Evolutionary conservation across 2,329 filamentous ascomycete genomes (phyloP), one percentile per base, ranked within the genome.

Genomic region (Sarocladium oryzae): DNA sequence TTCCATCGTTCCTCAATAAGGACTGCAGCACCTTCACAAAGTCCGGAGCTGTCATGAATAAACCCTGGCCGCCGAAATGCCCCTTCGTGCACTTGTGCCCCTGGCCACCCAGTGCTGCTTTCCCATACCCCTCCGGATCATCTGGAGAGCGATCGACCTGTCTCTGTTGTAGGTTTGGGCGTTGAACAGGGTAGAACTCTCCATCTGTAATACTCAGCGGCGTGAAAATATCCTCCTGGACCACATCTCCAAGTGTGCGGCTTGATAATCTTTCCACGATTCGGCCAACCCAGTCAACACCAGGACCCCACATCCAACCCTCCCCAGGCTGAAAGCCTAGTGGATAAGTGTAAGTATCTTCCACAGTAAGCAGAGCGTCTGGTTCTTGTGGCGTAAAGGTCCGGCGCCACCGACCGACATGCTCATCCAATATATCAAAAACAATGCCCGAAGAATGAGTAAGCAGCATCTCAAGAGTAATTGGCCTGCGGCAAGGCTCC

Each of bases 261-360:
- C 69, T 69, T 0, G 74, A 75, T 0, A 75, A 57, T 0, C 69
- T 63, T 56, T 80, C 77, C 1, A 81, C 66, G 1, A 80, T 63
- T 1, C 69, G 66, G 2, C 78, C 77, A 0, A 71, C 73, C 77
- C 76, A 81, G 62, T 82, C 78, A 1, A 75, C 58, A 1, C 70
- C 67, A 1, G 68, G 56, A 0, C 75, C 70, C 54, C 81, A 81
- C 55, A 67, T 65, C 77, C 77, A 82, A 2, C 66, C 61, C 0
- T 63, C 60, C 0, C 77, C 78, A 1, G 78, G 79, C 51, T 82
- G 73, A 54, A 70, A 78, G 9, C 60, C 49, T 2, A 81, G 68
- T 0, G 77, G 75, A 9, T 71, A 67, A 10, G 55, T 53, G 54
- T 70, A 77, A 0, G 67, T 56, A 16, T 73, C 67, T 10, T 72